These are phyloP conservation scores for Terfezia boudieri DNA, from an alignment of 495 filamentous ascomycete species.

Conservation along the genomic window DNA sequence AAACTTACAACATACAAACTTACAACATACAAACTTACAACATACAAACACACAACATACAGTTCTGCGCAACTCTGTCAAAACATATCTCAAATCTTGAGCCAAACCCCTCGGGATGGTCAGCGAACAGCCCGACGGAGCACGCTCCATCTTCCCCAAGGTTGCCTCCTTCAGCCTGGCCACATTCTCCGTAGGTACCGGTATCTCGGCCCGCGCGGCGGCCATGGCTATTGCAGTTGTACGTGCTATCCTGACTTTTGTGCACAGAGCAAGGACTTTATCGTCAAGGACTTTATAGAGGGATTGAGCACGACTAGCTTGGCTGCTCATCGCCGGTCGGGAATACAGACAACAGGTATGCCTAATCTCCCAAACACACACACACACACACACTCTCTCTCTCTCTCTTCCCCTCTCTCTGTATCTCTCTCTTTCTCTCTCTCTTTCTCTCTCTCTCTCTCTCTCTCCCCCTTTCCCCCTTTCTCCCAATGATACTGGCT, in stretches of 20 bases:
- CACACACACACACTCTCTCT: background rate
- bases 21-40: too few species aligned
- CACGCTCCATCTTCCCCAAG: constrained; percentile 35
- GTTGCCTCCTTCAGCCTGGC: constrained; percentile 46
- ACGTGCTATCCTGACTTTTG: background rate
- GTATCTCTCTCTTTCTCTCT: background rate
- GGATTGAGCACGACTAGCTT: constrained; percentile 66
- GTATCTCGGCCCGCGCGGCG: background rate
- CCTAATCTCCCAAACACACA: too few species aligned
- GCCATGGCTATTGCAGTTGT: background rate
- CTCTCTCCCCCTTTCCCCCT: too few species aligned
- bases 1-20: too few species aligned
- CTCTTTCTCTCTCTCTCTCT: background rate
- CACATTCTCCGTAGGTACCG: constrained; percentile 32
- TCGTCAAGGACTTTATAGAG: constrained; percentile 94
- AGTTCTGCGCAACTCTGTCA: too few species aligned
- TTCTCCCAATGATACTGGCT: background rate
- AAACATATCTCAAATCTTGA: too few species aligned
- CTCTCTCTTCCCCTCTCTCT: too few species aligned
- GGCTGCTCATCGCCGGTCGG: constrained; percentile 52
- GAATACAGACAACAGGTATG: constrained; percentile 30
- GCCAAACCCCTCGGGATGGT: constrained; percentile 5
- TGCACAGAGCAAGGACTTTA: constrained; percentile 53
- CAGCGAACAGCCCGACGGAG: constrained; percentile 5
- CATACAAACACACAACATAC: too few species aligned